Evolutionary conservation across 2,329 filamentous ascomycete species (phyloP).

Genomic region (Drechslerella coelobrocha): DNA sequence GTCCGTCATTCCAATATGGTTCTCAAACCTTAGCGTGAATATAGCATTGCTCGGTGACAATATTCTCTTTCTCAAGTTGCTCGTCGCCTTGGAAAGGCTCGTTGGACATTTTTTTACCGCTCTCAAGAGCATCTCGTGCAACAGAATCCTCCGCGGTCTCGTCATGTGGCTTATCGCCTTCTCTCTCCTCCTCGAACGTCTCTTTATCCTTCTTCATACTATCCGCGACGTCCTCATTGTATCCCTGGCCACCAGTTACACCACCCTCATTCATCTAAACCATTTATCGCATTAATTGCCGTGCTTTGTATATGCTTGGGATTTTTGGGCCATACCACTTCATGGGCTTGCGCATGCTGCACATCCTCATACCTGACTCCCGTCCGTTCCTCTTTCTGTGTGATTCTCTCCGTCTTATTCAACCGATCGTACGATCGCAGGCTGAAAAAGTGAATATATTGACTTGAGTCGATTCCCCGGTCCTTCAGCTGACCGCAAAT

Average conservation of each 20-base stretch:
- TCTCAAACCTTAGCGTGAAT: constrained; percentile 79
- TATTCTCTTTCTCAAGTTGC: constrained; percentile 81
- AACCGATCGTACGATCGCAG: constrained; percentile 90
- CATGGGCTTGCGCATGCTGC: constrained; percentile 84
- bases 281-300: constrained; percentile 61
- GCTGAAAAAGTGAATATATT: constrained; percentile 94
- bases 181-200: constrained; percentile 63
- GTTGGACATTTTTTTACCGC: constrained; percentile 68
- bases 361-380: constrained; percentile 85
- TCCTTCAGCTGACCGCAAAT: constrained; percentile 80
- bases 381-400: constrained; percentile 77
- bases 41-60: constrained; percentile 95
- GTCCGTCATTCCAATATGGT: constrained; percentile 50
- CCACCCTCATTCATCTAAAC: constrained; percentile 45
- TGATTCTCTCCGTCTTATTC: constrained; percentile 77
- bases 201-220: constrained; percentile 40
- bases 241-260: constrained; percentile 53
- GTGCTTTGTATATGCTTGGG: constrained; percentile 67
- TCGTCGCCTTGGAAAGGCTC: constrained; percentile 78
- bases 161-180: constrained; percentile 55
- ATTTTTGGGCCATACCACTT: constrained; percentile 71
- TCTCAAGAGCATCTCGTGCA: constrained; percentile 83
- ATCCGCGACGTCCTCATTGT: constrained; percentile 56
- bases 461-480: constrained; percentile 75
- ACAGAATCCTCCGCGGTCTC: constrained; percentile 62